Percentiles rank a stretch among this genome's conserved stretches.
Conservation (phyloP, 306 rosid genomes). For the Prunus campanulata region DNA sequence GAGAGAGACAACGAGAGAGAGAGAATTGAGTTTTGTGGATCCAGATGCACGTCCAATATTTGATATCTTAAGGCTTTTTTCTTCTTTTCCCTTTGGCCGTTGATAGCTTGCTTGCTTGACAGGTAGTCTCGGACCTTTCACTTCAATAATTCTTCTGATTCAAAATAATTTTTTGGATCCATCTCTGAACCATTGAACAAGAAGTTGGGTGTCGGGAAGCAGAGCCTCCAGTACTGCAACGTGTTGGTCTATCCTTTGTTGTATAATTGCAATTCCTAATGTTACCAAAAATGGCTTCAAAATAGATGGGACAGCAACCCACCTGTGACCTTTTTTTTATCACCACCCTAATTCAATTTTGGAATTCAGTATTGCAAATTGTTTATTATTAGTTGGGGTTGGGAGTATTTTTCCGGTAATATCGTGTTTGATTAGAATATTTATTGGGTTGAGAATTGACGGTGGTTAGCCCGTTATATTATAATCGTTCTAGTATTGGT, state of each 20-base stretch:
- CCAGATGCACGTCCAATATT: no score
- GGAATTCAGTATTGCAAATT: no score
- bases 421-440: no score
- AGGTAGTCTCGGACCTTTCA: constrained; percentile 5
- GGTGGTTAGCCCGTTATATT: no score
- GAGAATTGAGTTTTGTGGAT: no score
- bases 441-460: no score
- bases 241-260: neutral
- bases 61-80: no score
- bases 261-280: constrained; percentile 1
- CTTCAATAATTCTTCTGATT: constrained; percentile 16
- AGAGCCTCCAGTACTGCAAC: neutral
- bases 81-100: no score
- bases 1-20: no score
- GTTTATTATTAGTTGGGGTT: no score
- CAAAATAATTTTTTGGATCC: neutral
- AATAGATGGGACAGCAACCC: neutral
- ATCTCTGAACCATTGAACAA: neutral
- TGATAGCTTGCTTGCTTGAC: constrained; percentile 11
- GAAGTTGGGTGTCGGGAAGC: constrained; percentile 20
- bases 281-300: neutral
- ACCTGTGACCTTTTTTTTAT: neutral
- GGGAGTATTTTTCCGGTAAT: no score
- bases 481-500: no score
- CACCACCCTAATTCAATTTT: neutral